Base-by-base conservation (phyloP, 2,329 filamentous ascomycete genomes). In the Chaetoscypha palmicola region DNA sequence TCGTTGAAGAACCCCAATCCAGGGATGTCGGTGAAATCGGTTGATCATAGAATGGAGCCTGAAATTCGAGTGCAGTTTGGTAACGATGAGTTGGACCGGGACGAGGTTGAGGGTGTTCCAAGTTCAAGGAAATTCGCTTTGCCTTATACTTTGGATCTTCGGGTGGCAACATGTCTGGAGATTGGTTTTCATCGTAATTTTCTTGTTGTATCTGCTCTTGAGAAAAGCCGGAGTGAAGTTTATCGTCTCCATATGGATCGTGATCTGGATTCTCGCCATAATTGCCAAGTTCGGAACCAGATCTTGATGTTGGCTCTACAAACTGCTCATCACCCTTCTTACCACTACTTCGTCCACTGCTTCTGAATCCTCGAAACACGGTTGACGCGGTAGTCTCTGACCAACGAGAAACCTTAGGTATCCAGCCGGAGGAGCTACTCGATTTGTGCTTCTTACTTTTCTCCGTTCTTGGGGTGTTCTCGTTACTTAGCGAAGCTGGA, bases 341-440 rank as follows among this genome's bases (percentile, higher is more conserved):
- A 67, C 71, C 70, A 60, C 70, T 71, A 17, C 66, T 69, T 37
- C 72, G 71, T 34, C 71, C 72, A 56, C 79, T 86, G 57, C 77
- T 79, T 31, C 83, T 79, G 62, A 90, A 84, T 31, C 83, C 84
- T 55, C 84, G 83, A 34, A 86, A 82, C 33, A 89, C 80, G 48
- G 88, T 94, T 0, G 89, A 95, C 3, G 90, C 78, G 0, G 92
- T 98, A 2, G 91, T 97, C 67, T 94, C 92, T 0, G 91, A 97
- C 92, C 92, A 98, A 33, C 92, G 79, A 4, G 92, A 97, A 50
- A 95, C 90, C 69, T 94, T 96, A 19, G 90, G 89, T 49, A 94
- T 85, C 71, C 79, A 81, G 40, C 76, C 72, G 0, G 86, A 87
- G 0, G 88, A 92, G 46, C 81, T 80, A 60, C 77, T 84, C 1